Conservation (phyloP, 2,329 filamentous ascomycete species). For the Fusarium sp. region DNA sequence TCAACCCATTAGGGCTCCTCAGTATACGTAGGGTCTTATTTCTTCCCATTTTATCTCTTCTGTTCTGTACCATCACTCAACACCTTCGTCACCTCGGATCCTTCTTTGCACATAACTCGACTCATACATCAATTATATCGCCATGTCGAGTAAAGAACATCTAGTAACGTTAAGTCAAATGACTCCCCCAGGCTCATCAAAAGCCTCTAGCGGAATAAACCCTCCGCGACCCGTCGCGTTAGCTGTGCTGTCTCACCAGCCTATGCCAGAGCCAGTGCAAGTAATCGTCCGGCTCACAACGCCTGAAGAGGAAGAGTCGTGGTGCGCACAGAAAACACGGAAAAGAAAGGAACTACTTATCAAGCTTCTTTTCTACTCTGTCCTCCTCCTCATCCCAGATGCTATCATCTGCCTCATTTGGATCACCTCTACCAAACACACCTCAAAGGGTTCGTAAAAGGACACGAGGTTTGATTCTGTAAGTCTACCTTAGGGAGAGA, state of each 20-base stretch:
- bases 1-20: background rate
- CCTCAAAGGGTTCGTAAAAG: background rate
- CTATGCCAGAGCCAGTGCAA: background rate
- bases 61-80: background rate
- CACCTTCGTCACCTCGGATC: background rate
- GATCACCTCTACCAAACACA: too few relatives aligned
- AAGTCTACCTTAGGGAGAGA: background rate
- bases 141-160: background rate
- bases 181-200: background rate
- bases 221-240: background rate
- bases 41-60: background rate
- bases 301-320: background rate
- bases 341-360: too few relatives aligned
- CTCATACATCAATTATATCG: background rate
- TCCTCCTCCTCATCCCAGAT: too few relatives aligned
- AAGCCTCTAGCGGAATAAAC: background rate
- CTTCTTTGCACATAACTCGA: background rate
- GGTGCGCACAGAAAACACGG: too few relatives aligned
- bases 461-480: background rate
- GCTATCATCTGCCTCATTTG: too few relatives aligned
- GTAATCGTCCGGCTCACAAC: too few relatives aligned
- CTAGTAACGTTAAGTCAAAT: background rate
- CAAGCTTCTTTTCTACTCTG: rapidly evolving
- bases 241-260: background rate
- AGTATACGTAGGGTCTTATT: too few relatives aligned